Evolutionary conservation across 192 early-diverging fungal genomes (phyloP), one percentile per base, ranked within the genome.

Genomic region (Coemansia sp.): DNA sequence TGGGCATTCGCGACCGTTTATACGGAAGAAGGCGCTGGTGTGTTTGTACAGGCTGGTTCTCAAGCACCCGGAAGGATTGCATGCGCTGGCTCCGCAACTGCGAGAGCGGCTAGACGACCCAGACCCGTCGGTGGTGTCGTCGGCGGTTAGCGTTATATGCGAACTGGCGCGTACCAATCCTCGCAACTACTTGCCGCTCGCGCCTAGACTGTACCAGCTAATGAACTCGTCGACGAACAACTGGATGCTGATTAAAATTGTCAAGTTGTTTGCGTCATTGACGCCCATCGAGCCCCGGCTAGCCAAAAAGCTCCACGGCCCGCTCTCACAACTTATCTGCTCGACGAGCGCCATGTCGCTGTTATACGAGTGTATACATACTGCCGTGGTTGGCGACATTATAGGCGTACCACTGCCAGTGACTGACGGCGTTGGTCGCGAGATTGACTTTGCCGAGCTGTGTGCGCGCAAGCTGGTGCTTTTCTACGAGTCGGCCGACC

Each of bases 201-300:
- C 95, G 16, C 98, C 98, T 6, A 92, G 95, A 61, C 85, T 99
- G 3, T 99, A 95, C 75, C 92, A 90, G 6, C 84, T 98, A 51
- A 74, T 99, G 50, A 97, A 90, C 7, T 89, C 89, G n/a, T 91
- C 91, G 4, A 86, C 87, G 16, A 98, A 99, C 81, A 99, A 98
- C 73, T 99, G 98, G 98, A 96, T 98, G 91, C 89, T 96, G n/a
- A 99, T 99, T 80, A 99, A 99, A 73, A 95, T 99, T 42, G 93
- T 98, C 70, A 99, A 99, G 78, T 83, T 99, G 76, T 98, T 99
- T 86, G 93, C 93, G 11, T 88, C 91, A 6, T 84, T 99, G 66
- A 91, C 93, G 29, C 94, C 96, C 11, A 85, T 93, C 3, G 98
- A 99, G 78, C 98, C 98, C 21, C 88, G 98, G 29, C 77, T 99